Conservation (phyloP, 345 rosid genomes). For the Ricinus communis region DNA sequence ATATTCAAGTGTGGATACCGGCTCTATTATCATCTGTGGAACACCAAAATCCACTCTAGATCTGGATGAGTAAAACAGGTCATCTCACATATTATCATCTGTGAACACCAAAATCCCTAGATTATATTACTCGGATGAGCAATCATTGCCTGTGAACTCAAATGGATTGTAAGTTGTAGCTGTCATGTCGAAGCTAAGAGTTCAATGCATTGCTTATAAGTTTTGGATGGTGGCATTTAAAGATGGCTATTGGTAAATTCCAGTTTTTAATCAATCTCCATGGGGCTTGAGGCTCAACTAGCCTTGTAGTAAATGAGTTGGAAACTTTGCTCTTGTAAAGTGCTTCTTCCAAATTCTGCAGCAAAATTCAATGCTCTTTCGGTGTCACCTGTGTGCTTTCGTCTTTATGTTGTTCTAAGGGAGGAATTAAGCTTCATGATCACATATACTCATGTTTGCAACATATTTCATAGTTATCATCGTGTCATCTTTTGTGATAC, state of each 20-base stretch:
- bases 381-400: too few relatives aligned
- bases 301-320: neutral
- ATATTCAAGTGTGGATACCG: constrained; percentile 5
- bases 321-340: neutral
- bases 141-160: constrained; percentile 1
- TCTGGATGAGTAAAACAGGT: constrained; percentile 2
- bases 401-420: too few relatives aligned
- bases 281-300: neutral
- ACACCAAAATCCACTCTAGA: too few relatives aligned
- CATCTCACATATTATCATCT: neutral
- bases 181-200: neutral
- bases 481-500: too few relatives aligned
- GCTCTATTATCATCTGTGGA: constrained; percentile 7
- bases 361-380: neutral
- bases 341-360: neutral
- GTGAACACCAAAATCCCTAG: neutral
- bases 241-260: neutral
- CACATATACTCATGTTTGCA: too few relatives aligned
- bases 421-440: too few relatives aligned
- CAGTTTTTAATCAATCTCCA: neutral
- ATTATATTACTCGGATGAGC: constrained; percentile 14
- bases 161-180: neutral
- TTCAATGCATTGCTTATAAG: neutral
- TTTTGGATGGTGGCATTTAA: neutral
- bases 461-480: too few relatives aligned